phyloP scores from a whole-genome alignment of 805 yeast species.

The Ogataea henricii region DNA sequence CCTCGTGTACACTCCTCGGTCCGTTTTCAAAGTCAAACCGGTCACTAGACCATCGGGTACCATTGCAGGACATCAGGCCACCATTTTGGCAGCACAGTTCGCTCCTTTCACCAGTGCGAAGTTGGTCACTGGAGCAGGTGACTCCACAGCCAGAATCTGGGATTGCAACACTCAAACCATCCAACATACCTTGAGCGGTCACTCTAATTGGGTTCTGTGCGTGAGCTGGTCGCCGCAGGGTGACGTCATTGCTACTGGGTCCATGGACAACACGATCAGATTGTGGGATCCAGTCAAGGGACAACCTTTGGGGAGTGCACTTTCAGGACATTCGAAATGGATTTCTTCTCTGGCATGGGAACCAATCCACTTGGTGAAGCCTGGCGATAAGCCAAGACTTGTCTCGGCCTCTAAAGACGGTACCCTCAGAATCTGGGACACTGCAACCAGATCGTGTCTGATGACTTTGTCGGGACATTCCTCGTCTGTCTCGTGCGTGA shows the following conservation, averaged over 20 bases:
- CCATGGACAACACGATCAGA: constrained; percentile 88
- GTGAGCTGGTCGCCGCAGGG: constrained; percentile 94
- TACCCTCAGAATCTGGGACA: constrained; percentile 87
- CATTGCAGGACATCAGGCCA: constrained; percentile 93
- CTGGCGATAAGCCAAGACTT: constrained; percentile 67
- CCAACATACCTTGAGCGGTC: constrained; percentile 75
- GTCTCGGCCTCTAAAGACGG: constrained; percentile 93
- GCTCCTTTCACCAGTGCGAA: constrained; percentile 86
- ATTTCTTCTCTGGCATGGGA: constrained; percentile 91
- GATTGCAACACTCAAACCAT: constrained; percentile 96
- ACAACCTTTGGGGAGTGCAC: constrained; percentile 66
- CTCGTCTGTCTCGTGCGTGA: constrained; percentile 89
- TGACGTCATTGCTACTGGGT: constrained; percentile 87
- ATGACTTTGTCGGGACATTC: constrained; percentile 85
- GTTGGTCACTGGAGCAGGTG: constrained; percentile 96
- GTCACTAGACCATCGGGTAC: constrained; percentile 90
- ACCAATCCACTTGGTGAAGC: constrained; percentile 77
- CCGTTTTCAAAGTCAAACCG: constrained; percentile 89
- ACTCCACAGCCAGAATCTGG: constrained; percentile 94
- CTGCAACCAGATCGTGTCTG: constrained; percentile 62
- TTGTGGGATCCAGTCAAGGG: constrained; percentile 86
- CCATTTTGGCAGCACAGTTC: constrained; percentile 88
- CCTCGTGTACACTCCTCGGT: constrained; percentile 89
- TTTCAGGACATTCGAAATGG: constrained; percentile 87
- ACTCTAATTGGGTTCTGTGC: constrained; percentile 90